These are phyloP conservation scores for Cichorium intybus DNA, from an alignment of 140 eudicot species.

Conservation along the genomic window DNA sequence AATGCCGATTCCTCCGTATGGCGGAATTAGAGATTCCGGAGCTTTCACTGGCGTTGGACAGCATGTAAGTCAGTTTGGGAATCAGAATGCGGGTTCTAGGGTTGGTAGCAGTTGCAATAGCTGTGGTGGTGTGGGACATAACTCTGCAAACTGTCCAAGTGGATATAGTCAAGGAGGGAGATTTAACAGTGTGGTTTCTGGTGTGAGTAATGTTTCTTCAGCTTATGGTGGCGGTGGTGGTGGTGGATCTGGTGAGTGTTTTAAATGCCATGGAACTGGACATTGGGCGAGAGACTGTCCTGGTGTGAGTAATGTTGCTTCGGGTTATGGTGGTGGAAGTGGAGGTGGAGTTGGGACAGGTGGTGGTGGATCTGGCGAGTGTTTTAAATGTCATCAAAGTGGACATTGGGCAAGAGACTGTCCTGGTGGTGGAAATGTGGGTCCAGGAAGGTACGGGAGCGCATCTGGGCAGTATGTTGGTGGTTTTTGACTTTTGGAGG, in stretches of 20 bases:
- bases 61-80: constrained; percentile 37
- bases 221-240: constrained; percentile 26
- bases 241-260: constrained; percentile 47
- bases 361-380: neutral
- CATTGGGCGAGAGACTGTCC: constrained; percentile 79
- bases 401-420: neutral
- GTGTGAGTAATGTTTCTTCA: neutral
- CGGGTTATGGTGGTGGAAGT: constrained; percentile 33
- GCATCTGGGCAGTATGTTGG: constrained; percentile 47
- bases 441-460: constrained; percentile 44
- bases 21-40: constrained; percentile 22
- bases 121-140: constrained; percentile 77
- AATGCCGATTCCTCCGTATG: neutral
- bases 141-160: constrained; percentile 56
- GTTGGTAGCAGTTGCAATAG: constrained; percentile 45
- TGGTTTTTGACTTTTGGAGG: constrained; percentile 44
- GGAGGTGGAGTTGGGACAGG: no score
- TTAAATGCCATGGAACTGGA: constrained; percentile 59
- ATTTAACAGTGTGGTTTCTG: constrained; percentile 8
- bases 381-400: neutral
- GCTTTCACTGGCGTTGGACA: constrained; percentile 17
- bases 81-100: constrained; percentile 35
- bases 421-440: constrained; percentile 16
- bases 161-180: constrained; percentile 45
- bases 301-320: constrained; percentile 32